These are phyloP conservation scores for Fagus crenata DNA, from an alignment of 306 rosid species.

Conservation along the genomic window DNA sequence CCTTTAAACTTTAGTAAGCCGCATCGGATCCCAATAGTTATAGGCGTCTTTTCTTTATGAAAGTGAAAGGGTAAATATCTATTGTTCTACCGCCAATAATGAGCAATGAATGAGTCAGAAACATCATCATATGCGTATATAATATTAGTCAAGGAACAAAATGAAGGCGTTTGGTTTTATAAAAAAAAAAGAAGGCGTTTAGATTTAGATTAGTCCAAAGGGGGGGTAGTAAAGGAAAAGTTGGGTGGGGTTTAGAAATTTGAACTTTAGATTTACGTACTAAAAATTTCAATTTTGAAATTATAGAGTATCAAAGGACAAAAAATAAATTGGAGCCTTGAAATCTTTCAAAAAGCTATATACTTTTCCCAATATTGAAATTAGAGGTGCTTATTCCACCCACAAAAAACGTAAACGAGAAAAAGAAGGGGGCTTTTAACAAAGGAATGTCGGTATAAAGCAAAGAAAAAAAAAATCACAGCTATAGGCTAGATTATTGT, in stretches of 20 bases:
- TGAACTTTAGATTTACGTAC: not conserved
- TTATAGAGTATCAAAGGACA: not conserved
- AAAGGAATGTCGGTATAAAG: not conserved
- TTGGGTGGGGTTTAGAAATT: too few relatives aligned
- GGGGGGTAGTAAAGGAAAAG: too few relatives aligned
- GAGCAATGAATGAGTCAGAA: slow-evolving; percentile 24
- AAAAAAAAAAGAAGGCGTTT: not conserved
- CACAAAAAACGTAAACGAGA: not conserved
- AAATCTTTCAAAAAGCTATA: not conserved
- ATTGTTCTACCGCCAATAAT: slow-evolving; percentile 36
- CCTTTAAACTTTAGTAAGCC: slow-evolving; percentile 14
- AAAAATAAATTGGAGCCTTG: not conserved
- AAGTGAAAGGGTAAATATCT: slow-evolving; percentile 24
- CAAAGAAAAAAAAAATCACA: not conserved
- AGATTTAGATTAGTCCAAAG: not conserved
- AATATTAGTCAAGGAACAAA: slow-evolving; percentile 21
- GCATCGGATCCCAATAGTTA: slow-evolving; percentile 43
- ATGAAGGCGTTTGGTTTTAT: not conserved
- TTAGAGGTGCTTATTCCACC: slow-evolving; percentile 23
- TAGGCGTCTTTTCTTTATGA: slow-evolving; percentile 19
- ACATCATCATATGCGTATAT: slow-evolving; percentile 32
- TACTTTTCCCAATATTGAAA: not conserved
- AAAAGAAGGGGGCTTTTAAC: not conserved
- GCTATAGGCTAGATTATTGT: not conserved
- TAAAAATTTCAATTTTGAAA: not conserved